These are phyloP conservation scores for Carex sylvatica DNA, from an alignment of 202 grass and related monocot genomes.

Conservation along the genomic window DNA sequence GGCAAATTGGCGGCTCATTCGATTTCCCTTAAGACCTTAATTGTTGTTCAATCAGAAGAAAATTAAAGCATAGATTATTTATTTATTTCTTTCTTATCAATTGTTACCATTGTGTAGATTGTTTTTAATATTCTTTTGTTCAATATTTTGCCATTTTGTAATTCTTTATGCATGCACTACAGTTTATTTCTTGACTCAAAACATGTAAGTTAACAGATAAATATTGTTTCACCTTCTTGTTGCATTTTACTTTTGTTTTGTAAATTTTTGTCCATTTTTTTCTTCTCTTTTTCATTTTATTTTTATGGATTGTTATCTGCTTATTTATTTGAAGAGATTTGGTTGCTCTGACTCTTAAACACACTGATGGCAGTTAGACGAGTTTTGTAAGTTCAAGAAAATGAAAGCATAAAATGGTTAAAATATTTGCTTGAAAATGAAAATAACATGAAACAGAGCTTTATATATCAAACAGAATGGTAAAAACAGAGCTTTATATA, in stretches of 20 bases:
- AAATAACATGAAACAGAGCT: neutral
- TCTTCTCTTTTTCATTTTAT: neutral
- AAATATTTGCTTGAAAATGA: neutral
- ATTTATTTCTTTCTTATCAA: neutral
- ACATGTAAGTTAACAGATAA: neutral
- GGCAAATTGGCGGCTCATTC: constrained; percentile 31
- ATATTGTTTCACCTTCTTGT: neutral
- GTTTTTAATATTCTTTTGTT: constrained; percentile 15
- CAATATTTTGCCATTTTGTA: constrained; percentile 10
- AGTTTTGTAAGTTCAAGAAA: neutral
- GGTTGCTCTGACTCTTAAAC: neutral
- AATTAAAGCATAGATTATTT: neutral
- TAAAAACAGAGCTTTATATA: too few species aligned
- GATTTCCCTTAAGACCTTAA: constrained; percentile 20
- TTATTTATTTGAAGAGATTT: neutral
- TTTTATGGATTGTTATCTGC: neutral
- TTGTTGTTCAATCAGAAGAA: neutral
- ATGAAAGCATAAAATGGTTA: neutral
- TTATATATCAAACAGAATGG: neutral
- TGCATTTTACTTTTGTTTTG: neutral
- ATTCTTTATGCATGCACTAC: neutral
- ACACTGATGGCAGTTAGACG: neutral
- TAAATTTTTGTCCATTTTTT: neutral
- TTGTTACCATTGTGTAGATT: neutral
- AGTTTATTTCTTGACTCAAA: constrained; percentile 13